Conservation (phyloP, 23 red algal genomes). For the Pyropia yezoensis region DNA sequence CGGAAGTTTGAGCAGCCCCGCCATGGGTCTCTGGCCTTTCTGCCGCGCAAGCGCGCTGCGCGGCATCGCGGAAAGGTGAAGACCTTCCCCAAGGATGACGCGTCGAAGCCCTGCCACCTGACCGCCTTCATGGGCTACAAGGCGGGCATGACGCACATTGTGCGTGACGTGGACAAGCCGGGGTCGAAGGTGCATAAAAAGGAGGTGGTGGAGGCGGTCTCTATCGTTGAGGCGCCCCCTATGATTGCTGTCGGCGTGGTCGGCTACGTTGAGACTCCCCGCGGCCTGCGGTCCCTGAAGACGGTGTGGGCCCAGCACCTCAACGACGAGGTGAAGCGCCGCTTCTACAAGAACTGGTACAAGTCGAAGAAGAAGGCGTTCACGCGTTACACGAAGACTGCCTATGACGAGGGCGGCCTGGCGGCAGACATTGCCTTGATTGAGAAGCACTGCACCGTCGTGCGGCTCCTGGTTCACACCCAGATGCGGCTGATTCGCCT, state of each 20-base stretch:
- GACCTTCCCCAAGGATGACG: slow-evolving; percentile 93
- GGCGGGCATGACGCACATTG: slow-evolving; percentile 97
- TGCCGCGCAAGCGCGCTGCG: slow-evolving; percentile 70
- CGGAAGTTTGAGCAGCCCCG: slow-evolving; percentile 94
- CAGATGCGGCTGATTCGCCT: slow-evolving; percentile 90
- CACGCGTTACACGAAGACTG: slow-evolving; percentile 90
- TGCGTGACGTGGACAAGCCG: slow-evolving; percentile 93
- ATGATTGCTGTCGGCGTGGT: slow-evolving; percentile 86
- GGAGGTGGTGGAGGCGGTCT: slow-evolving; percentile 93
- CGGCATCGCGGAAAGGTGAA: slow-evolving; percentile 88
- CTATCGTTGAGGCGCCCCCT: slow-evolving; percentile 87
- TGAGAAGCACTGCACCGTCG: slow-evolving; percentile 80
- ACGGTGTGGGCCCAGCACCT: slow-evolving; percentile 98
- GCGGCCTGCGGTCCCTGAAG: slow-evolving; percentile 82
- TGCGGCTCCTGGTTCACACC: slow-evolving; percentile 88
- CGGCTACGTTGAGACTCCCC: slow-evolving; percentile 95
- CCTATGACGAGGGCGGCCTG: slow-evolving; percentile 35
- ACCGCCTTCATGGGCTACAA: slow-evolving; percentile 93
- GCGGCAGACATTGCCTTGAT: slow-evolving; percentile 60
- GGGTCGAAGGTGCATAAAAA: slow-evolving; percentile 98
- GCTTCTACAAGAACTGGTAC: slow-evolving; percentile 99
- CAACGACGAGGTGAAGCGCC: slow-evolving; percentile 86
- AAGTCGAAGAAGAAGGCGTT: slow-evolving; percentile 99
- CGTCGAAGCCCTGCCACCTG: slow-evolving; percentile 78
- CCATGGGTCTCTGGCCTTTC: slow-evolving; percentile 89